Evolutionary conservation across 2,329 filamentous ascomycete species (phyloP).

Genomic region (Neonectria ditissima): DNA sequence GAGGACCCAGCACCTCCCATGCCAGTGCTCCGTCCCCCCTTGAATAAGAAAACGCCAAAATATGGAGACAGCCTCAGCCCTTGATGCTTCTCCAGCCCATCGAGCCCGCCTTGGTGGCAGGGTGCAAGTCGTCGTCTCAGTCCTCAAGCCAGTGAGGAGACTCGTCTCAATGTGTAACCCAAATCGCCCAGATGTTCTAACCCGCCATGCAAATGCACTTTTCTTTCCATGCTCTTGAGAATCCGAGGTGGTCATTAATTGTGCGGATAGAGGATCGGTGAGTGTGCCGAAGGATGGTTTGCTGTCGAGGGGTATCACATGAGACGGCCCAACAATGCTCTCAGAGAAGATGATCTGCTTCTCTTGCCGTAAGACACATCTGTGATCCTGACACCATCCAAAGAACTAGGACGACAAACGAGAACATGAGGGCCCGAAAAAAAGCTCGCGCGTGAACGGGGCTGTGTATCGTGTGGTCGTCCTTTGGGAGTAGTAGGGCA

Average conservation of each 20-base stretch:
- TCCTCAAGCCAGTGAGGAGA: constrained; percentile 26
- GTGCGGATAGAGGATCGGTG: constrained; percentile 11
- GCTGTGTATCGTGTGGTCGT: constrained; percentile 28
- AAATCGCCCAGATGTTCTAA: not conserved
- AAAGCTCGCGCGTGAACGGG: constrained; percentile 53
- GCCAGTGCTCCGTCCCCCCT: not conserved
- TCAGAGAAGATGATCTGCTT: constrained; percentile 33
- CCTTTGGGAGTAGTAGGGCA: constrained; percentile 46
- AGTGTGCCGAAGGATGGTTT: constrained; percentile 7
- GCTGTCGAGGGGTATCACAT: constrained; percentile 4
- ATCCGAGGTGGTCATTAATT: constrained; percentile 25
- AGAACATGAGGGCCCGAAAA: constrained; percentile 57
- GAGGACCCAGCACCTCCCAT: not conserved
- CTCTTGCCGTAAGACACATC: constrained; percentile 38
- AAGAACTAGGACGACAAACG: constrained; percentile 55
- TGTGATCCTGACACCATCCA: constrained; percentile 56
- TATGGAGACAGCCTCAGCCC: constrained; percentile 66
- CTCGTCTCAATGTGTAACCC: constrained; percentile 26
- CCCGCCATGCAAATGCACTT: not conserved
- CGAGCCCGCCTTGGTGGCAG: constrained; percentile 44
- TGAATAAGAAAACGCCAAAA: constrained; percentile 37
- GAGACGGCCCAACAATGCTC: too few species aligned
- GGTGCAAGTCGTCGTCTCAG: constrained; percentile 30
- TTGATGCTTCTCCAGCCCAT: constrained; percentile 61
- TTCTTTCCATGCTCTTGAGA: constrained; percentile 5